These are phyloP conservation scores for Calonectria fujianensis DNA, from an alignment of 2,329 filamentous ascomycete species.

Conservation along the genomic window DNA sequence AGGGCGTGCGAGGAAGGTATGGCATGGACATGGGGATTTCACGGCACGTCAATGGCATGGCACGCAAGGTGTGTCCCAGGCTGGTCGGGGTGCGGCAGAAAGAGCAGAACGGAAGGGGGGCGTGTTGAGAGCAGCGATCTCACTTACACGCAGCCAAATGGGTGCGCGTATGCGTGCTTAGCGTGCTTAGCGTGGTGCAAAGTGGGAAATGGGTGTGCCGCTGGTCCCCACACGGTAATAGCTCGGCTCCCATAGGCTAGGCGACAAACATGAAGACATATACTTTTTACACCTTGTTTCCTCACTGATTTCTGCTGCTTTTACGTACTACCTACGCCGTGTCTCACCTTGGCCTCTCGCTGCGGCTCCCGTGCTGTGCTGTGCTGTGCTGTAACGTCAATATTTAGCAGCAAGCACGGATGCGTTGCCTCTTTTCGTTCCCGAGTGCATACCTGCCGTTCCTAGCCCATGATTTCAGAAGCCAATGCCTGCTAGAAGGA, in stretches of 20 bases:
- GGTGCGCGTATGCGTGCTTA: slow-evolving; percentile 25
- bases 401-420: not conserved
- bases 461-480: not conserved
- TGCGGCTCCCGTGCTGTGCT: slow-evolving; percentile 20
- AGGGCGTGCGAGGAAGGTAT: slow-evolving; percentile 27
- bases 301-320: slow-evolving; percentile 11
- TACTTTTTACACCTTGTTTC: slow-evolving; percentile 52
- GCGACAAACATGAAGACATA: slow-evolving; percentile 46
- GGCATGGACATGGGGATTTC: slow-evolving; percentile 8
- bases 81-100: slow-evolving; percentile 6
- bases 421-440: slow-evolving; percentile 7
- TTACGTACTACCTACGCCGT: not conserved
- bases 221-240: slow-evolving; percentile 22
- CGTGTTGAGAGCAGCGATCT: slow-evolving; percentile 31
- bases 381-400: slow-evolving; percentile 23
- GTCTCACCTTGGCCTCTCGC: slow-evolving; percentile 15
- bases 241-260: slow-evolving; percentile 42
- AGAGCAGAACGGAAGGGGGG: slow-evolving; percentile 5
- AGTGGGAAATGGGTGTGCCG: slow-evolving; percentile 28
- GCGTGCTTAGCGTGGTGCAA: slow-evolving; percentile 15
- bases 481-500: slow-evolving; percentile 1
- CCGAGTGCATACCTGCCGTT: not conserved
- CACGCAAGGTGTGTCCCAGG: not conserved
- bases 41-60: slow-evolving; percentile 23
- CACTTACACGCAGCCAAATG: slow-evolving; percentile 37